Evolutionary conservation across 176 grass and related monocot genomes (phyloP), one percentile per base, ranked within the genome.

Genomic region (Otatea glauca): DNA sequence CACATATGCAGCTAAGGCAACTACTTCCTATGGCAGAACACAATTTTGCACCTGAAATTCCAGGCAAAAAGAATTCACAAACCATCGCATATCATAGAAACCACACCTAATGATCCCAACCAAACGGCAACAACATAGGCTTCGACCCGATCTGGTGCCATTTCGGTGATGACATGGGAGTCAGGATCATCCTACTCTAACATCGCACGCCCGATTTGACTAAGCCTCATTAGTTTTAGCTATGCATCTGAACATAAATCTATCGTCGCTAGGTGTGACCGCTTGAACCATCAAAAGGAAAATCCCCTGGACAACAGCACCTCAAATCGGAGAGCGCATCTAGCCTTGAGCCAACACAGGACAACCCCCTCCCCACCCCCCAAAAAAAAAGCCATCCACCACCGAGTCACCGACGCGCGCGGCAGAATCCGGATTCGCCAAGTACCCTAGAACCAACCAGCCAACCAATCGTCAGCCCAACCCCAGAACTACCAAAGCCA

Each of bases 221-320:
- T 68, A 34, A 17, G 23, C 72, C 14, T 58, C 29, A 9, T 2
- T 37, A 60, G 9, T 48, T 70, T 23, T n/a, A 21, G 29, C 21
- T 70, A 53, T 3, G 7, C 16, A 61, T 17, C 45, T 32, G 9
- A 82, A 67, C 14, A 51, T 4, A 15, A 21, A 21, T 37, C 17
- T 79, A 66, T 50, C 64, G 32, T 25, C 48, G n/a, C 13, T 16
- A 49, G 60, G 63, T 29, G 58, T 48, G 41, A 80, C 10, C 34
- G 39, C 76, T 51, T 50, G 48, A 50, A 69, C 63, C 48, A 27
- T 23, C 78, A 32, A 70, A 78, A 51, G 0, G 49, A 51, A 16
- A 27, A 69, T 81, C 65, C 65, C 35, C 29, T 68, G 34, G 34
- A 81, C 45, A 42, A 41, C 23, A 18, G 13, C 78, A 69, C 13